Conservation (phyloP, 306 rosid genomes). For the Rosa multiflora region DNA sequence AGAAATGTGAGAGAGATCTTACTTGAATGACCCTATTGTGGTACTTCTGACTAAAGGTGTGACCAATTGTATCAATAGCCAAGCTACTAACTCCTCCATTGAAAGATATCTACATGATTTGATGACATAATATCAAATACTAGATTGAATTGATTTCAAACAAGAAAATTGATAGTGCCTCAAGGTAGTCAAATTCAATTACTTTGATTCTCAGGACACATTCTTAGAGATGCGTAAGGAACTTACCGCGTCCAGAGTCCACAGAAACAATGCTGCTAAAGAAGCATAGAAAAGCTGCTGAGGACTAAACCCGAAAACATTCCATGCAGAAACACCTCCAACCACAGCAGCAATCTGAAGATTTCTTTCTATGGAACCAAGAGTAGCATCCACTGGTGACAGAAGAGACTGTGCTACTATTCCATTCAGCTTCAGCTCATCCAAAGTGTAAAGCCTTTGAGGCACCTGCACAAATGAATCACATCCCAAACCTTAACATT, state of each 20-base stretch:
- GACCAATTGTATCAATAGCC: constrained; percentile 87
- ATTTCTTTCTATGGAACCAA: constrained; percentile 78
- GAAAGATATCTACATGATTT: constrained; percentile 56
- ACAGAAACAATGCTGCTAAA: constrained; percentile 65
- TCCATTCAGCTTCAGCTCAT: constrained; percentile 88
- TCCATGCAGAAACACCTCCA: constrained; percentile 70
- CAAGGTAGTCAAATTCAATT: background rate
- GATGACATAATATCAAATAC: constrained; percentile 3
- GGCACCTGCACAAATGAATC: constrained; percentile 57
- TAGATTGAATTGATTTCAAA: background rate
- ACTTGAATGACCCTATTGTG: constrained; percentile 90
- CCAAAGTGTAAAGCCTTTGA: constrained; percentile 90
- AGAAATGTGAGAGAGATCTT: constrained; percentile 23
- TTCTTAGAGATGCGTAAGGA: background rate
- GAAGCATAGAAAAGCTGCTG: constrained; percentile 61
- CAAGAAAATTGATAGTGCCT: background rate
- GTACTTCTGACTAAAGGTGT: constrained; percentile 73
- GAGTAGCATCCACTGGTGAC: constrained; percentile 79
- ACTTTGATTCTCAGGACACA: background rate
- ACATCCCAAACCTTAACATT: background rate
- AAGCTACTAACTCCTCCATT: constrained; percentile 82
- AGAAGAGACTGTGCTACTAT: constrained; percentile 73
- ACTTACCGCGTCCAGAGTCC: constrained; percentile 73
- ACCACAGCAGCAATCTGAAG: constrained; percentile 62
- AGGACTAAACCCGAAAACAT: constrained; percentile 50